These are phyloP conservation scores for Bipolaris oryzae DNA, from an alignment of 2,329 filamentous ascomycete genomes.

Conservation along the genomic window DNA sequence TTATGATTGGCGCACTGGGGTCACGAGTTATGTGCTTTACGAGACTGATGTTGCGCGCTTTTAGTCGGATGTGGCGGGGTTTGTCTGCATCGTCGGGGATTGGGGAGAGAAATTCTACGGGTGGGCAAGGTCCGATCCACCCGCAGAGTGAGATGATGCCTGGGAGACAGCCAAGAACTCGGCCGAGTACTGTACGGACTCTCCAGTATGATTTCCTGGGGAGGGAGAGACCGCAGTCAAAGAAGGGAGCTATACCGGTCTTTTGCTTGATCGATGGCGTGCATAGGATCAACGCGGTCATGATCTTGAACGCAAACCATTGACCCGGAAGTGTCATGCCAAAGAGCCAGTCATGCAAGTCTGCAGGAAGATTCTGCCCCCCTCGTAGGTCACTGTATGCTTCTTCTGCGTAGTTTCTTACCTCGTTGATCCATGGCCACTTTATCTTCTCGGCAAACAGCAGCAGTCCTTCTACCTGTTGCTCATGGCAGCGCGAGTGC, in stretches of 20 bases:
- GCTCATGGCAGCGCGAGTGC: constrained; percentile 1
- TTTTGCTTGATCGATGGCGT: not conserved
- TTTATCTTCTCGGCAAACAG: not conserved
- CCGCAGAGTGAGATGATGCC: not conserved
- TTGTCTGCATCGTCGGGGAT: not conserved
- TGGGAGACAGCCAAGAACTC: not conserved
- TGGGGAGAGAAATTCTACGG: not conserved
- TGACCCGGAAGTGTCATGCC: not conserved
- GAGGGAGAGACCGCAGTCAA: not conserved
- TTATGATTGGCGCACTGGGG: not conserved
- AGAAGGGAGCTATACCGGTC: not conserved
- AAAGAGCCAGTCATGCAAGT: not conserved
- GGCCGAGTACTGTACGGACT: not conserved
- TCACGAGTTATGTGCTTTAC: not conserved
- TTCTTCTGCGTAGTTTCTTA: not conserved
- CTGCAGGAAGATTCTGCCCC: not conserved
- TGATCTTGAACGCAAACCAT: constrained; percentile 1
- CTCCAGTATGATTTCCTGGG: not conserved
- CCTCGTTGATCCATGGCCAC: constrained; percentile 1
- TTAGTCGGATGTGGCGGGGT: not conserved
- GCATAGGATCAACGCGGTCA: not conserved
- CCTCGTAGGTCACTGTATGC: not conserved
- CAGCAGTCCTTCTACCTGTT: not conserved
- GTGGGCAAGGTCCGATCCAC: not conserved
- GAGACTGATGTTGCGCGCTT: not conserved